Conservation (phyloP, 2,329 filamentous ascomycete species). For the Venturia asperata region DNA sequence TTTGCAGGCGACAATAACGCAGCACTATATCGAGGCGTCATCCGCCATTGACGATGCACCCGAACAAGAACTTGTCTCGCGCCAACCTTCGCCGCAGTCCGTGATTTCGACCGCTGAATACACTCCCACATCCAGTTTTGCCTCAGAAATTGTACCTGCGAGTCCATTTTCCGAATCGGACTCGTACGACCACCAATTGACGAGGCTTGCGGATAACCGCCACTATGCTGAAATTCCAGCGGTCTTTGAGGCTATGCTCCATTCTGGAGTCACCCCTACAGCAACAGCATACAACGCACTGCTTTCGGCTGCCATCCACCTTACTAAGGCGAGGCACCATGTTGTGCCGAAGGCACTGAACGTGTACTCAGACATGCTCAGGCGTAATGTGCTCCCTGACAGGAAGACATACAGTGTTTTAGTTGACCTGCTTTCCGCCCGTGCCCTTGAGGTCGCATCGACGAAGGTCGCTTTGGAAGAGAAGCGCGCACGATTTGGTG, state of each 20-base stretch:
- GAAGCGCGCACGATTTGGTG: constrained; percentile 76
- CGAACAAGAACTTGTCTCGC: constrained; percentile 26
- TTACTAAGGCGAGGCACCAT: constrained; percentile 72
- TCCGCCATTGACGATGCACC: constrained; percentile 28
- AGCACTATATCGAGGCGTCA: constrained; percentile 31
- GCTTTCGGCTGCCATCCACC: constrained; percentile 72
- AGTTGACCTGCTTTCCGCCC: constrained; percentile 71
- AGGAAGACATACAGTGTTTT: constrained; percentile 82
- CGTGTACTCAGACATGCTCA: constrained; percentile 94
- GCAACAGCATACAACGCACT: constrained; percentile 88
- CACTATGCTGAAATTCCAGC: constrained; percentile 83
- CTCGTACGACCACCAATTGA: constrained; percentile 71
- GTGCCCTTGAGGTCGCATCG: constrained; percentile 69
- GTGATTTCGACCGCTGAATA: not conserved
- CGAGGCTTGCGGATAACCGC: constrained; percentile 61
- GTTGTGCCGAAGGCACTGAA: constrained; percentile 86
- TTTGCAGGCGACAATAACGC: constrained; percentile 44
- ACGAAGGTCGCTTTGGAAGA: constrained; percentile 69
- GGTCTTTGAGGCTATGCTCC: constrained; percentile 84
- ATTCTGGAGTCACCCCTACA: constrained; percentile 71
- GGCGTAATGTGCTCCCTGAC: constrained; percentile 73
- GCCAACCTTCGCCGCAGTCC: constrained; percentile 25
- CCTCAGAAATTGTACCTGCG: constrained; percentile 35
- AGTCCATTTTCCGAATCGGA: constrained; percentile 56
- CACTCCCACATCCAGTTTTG: constrained; percentile 12